Conservation (phyloP, 2,329 filamentous ascomycete species). For the Venturia aucupariae region DNA sequence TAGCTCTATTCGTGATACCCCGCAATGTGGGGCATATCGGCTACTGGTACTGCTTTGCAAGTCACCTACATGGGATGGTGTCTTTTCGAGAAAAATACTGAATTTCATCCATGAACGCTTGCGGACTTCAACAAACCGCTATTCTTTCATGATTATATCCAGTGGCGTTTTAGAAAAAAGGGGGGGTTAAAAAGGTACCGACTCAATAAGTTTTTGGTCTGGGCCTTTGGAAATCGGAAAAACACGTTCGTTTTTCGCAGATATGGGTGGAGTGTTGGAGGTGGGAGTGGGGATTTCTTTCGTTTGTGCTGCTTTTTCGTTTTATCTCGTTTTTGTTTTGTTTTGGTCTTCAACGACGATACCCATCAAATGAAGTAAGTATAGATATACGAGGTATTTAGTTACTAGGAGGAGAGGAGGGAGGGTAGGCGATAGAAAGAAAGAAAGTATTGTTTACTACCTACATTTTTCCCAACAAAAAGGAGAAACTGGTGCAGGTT, state of each 20-base stretch:
- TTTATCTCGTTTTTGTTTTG: background rate
- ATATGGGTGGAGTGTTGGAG: no score
- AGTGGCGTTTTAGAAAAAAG: background rate
- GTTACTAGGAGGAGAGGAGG: no score
- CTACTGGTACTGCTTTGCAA: background rate
- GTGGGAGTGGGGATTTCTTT: no score
- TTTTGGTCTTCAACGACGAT: slow-evolving; percentile 14
- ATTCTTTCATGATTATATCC: background rate
- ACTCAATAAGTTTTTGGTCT: background rate
- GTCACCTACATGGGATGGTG: background rate
- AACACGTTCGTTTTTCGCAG: background rate
- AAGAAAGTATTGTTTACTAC: no score
- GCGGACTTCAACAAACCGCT: slow-evolving; percentile 4
- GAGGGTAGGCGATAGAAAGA: no score
- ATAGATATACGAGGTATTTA: no score
- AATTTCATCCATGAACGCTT: background rate
- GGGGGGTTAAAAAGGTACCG: background rate
- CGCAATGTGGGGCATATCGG: background rate
- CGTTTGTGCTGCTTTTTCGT: no score
- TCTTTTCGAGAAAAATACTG: background rate
- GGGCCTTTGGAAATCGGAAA: background rate
- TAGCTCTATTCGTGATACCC: background rate
- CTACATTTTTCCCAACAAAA: no score
- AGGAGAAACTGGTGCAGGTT: no score
- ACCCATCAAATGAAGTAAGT: no score